Evolutionary conservation across 192 early-diverging fungal species (phyloP), one percentile per base, ranked within the genome.

Genomic region (Nowakowskiella sp.): DNA sequence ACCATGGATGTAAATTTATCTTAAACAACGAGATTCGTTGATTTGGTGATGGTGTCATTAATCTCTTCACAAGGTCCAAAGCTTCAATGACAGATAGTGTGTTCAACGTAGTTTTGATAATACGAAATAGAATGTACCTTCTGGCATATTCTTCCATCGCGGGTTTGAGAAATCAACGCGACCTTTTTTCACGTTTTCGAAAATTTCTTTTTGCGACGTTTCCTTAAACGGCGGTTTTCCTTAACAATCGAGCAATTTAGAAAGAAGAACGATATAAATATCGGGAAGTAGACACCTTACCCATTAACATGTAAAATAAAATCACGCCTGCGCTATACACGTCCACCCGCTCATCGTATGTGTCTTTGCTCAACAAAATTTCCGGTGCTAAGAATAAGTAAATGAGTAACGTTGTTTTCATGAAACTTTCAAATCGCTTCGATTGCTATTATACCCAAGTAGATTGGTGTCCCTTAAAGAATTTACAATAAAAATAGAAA

Each of bases 241-340:
- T 8, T 39, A 39, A 13, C 36, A 39, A 39, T n/a, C n/a, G 19
- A 39, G 13, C 36, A 39, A 13, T 39, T 39, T 19, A 39, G 36
- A 13, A 13, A 13, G 36, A 39, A 19, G 13, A 13, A 19, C 13
- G 13, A 19, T 19, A 39, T 19, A 39, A 39, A 39, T 13, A 13
- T 39, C 19, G n/a, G n/a, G n/a, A 13, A 39, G 13, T 19, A 19
- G 19, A 39, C 13, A 39, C 13, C 19, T 25, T 26, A 13, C 68
- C 60, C 21, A 57, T 53, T 16, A 71, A 53, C 54, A 71, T 31
- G 51, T 55, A 68, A 28, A 64, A 71, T 25, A 71, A 48, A 39
- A 71, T 71, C 16, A 48, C 68, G 13, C 68, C 68, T 16, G 51
- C 51, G 32, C 65, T 68, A 55, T 68, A 71, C 6, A 71, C 7